A percentile compares a stretch with the other conserved stretches of the same genome.
Evolutionary conservation across 164 flowering plant genomes (phyloP).

Genomic region (Vitis amurensis): DNA sequence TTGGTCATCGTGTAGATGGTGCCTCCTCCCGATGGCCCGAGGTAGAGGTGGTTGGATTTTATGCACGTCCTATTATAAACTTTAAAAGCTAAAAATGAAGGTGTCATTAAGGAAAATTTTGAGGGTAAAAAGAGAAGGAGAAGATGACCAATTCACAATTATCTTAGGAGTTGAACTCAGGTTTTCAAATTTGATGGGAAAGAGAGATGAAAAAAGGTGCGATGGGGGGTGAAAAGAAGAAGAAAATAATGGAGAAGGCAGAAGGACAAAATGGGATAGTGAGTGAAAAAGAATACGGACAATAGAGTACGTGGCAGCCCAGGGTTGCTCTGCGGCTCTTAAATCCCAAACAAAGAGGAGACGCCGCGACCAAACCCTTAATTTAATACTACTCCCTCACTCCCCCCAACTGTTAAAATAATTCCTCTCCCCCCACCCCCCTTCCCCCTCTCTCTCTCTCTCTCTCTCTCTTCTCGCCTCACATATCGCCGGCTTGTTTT

Average conservation of each 20-base stretch:
- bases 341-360: slow-evolving; percentile 25
- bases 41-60: too few species aligned
- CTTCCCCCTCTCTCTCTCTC: background rate
- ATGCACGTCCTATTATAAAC: too few species aligned
- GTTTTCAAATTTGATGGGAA: too few species aligned
- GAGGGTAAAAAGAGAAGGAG: too few species aligned
- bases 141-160: too few species aligned
- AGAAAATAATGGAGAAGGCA: background rate
- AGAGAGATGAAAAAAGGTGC: too few species aligned
- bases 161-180: too few species aligned
- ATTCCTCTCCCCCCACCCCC: slow-evolving; percentile 2
- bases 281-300: background rate
- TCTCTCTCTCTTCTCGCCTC: background rate
- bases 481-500: slow-evolving; percentile 7
- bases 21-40: too few species aligned
- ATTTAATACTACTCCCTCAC: background rate
- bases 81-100: too few species aligned
- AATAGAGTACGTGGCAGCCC: slow-evolving; percentile 44
- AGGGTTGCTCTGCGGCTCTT: slow-evolving; percentile 42
- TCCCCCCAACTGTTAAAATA: background rate
- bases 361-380: slow-evolving; percentile 21
- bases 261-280: background rate
- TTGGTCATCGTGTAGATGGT: too few species aligned
- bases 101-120: too few species aligned
- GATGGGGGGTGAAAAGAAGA: too few species aligned